Base-by-base conservation (phyloP, 495 filamentous ascomycete species). In the Podospora pseudopauciseta region DNA sequence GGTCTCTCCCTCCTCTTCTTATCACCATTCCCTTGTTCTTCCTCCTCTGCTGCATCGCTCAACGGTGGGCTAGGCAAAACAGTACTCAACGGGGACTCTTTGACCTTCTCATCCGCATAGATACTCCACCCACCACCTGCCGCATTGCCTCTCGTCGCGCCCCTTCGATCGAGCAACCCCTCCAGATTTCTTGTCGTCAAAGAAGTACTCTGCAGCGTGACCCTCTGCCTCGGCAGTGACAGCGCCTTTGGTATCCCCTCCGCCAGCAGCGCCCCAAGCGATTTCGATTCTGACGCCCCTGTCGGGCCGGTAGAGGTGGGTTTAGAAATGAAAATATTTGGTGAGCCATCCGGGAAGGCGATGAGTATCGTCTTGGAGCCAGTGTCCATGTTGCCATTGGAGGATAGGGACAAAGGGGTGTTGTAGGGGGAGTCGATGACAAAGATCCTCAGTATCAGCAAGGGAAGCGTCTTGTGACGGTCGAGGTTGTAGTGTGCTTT, bases 401-500 rank as follows among this genome's bases (percentile, higher is more conserved):
- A 58, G 56, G 19, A 58, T 7, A 58, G 18, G 2, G 56, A 58
- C 6, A 58, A 18, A 49, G 73, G 72, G 19, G 85, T 85, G 72
- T 84, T 84, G 74, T 94, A 93, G 0, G 91, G 90, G 0, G 88
- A 89, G 71, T 92, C 90, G 18, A 86, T 80, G 56, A 95, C 83
- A 69, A 90, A 90, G 34, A 96, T 86, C 32, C 92, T 87, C 13
- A 96, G 79, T 20, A 96, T 80, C 1, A 90, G 85, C 0, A 96
- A 77, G 0, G 90, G 87, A 2, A 91, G 80, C 0, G 80, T 76
- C 26, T 84, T 81, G 28, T 90, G 87, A 15, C 87, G 85, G 63
- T 89, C 61, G 44, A 94, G 82, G 70, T 90, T 88, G 77, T 90
- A 94, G 76, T 95, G 92, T 13, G 90, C 90, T 72, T 92, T 93